Percentiles rank a stretch among this genome's conserved stretches.
Conservation (phyloP, 2,329 filamentous ascomycete species). For the Annulohypoxylon truncatum region DNA sequence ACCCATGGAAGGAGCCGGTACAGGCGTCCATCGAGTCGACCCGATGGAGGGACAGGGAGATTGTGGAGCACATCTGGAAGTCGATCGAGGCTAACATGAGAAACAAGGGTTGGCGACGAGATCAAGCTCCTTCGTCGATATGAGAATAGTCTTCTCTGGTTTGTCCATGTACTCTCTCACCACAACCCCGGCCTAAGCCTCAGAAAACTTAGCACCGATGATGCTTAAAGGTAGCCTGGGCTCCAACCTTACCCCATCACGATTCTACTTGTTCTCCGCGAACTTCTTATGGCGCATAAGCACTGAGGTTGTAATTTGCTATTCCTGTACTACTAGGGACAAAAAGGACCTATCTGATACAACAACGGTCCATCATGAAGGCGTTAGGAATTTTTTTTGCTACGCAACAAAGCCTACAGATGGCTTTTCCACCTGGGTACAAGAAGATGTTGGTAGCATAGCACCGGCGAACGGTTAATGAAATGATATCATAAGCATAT, state of each 20-base stretch:
- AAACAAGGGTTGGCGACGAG: conserved; percentile 82
- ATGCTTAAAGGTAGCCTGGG: neutral
- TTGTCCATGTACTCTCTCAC: neutral
- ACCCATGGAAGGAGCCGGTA: conserved; percentile 77
- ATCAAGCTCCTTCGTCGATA: conserved; percentile 71
- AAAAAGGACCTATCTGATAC: neutral
- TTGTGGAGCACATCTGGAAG: conserved; percentile 93
- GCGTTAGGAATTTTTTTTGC: conserved; percentile 21
- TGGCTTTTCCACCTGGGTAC: conserved; percentile 13
- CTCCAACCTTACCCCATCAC: neutral
- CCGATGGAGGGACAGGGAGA: conserved; percentile 88
- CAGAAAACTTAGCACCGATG: neutral
- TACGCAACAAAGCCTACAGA: neutral
- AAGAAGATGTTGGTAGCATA: conserved; percentile 18
- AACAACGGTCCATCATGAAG: conserved; percentile 9
- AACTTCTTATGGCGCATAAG: neutral
- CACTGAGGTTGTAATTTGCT: conserved; percentile 5
- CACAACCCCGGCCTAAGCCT: neutral
- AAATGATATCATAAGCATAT: conserved; percentile 27
- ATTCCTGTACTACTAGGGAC: conserved; percentile 25
- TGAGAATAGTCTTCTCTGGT: conserved; percentile 28
- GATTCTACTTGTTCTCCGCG: neutral
- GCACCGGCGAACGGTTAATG: conserved; percentile 18
- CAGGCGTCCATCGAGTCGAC: conserved; percentile 60
- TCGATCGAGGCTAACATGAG: conserved; percentile 89